phyloP scores from a whole-genome alignment of 495 filamentous ascomycete species.

The Penicillium tannophilum region DNA sequence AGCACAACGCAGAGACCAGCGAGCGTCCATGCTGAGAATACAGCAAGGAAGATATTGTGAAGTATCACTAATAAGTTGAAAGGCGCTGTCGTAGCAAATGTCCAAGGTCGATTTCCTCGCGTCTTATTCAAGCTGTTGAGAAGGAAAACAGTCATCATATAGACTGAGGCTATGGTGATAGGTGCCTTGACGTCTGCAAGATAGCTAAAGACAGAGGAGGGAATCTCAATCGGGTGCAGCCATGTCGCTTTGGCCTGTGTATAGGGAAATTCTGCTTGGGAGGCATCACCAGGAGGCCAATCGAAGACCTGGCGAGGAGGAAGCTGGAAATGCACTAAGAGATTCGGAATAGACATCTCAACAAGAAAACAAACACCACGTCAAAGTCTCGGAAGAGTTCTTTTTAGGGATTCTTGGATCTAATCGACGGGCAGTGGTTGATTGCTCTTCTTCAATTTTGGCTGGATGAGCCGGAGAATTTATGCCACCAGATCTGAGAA shows the following conservation, averaged over 20 bases:
- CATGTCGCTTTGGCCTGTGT: not conserved
- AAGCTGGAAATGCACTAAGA: not conserved
- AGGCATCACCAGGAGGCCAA: not conserved
- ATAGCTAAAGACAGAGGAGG: not conserved
- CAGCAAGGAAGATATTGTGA: constrained; percentile 15
- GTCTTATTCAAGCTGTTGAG: not conserved
- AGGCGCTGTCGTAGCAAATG: constrained; percentile 8
- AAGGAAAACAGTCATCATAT: not conserved
- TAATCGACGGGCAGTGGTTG: too few species aligned
- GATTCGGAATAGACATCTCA: too few species aligned
- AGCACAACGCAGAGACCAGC: constrained; percentile 5
- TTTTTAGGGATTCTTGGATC: too few species aligned
- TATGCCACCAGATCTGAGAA: too few species aligned
- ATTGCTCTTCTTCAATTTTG: too few species aligned
- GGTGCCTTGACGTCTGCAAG: not conserved
- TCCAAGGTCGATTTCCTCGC: constrained; percentile 4
- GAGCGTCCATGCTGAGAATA: constrained; percentile 20
- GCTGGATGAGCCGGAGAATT: too few species aligned
- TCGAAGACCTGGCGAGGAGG: not conserved
- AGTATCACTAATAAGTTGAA: constrained; percentile 13
- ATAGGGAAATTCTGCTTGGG: not conserved
- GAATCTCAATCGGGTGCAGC: not conserved
- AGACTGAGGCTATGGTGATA: not conserved
- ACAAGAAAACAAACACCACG: too few species aligned
- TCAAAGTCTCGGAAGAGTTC: too few species aligned